Conservation (phyloP, 768 basidiomycete genomes). For the Lactarius sanguifluus region DNA sequence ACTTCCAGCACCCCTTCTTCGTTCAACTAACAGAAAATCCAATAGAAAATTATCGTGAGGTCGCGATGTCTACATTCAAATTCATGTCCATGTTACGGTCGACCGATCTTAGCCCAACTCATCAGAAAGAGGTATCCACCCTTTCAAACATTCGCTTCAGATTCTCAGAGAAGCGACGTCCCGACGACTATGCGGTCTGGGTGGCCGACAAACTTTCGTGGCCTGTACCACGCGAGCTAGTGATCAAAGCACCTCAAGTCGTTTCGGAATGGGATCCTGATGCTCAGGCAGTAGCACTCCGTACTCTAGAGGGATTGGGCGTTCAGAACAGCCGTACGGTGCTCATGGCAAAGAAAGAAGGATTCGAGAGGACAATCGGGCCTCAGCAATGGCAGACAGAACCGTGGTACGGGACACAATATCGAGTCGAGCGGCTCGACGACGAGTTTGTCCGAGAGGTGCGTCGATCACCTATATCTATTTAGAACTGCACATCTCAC, state of each 20-base stretch:
- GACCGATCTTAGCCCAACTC: constrained; percentile 58
- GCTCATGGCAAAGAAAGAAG: constrained; percentile 76
- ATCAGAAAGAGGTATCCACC: constrained; percentile 72
- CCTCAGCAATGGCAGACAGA: constrained; percentile 66
- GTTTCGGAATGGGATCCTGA: constrained; percentile 69
- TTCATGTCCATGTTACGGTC: constrained; percentile 71
- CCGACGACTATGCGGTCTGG: constrained; percentile 76
- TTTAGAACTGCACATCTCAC: constrained; percentile 15
- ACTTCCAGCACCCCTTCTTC: neutral
- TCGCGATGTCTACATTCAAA: constrained; percentile 70
- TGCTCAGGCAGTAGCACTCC: constrained; percentile 54
- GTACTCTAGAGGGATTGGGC: constrained; percentile 59
- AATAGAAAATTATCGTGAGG: constrained; percentile 71
- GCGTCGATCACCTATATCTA: constrained; percentile 15
- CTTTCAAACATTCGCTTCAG: constrained; percentile 77
- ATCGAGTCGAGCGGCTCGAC: constrained; percentile 70
- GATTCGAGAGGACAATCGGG: constrained; percentile 50
- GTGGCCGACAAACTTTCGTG: constrained; percentile 73
- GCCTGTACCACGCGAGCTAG: constrained; percentile 76
- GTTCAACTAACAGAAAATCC: constrained; percentile 15
- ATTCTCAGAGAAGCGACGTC: constrained; percentile 80
- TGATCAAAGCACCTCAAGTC: constrained; percentile 70
- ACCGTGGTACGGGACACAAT: constrained; percentile 91
- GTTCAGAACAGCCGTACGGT: constrained; percentile 65
- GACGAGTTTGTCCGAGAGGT: constrained; percentile 60